A percentile compares a stretch with the other conserved stretches of the same genome.
Evolutionary conservation across 306 rosid species (phyloP).

Genomic region (Vicia villosa): DNA sequence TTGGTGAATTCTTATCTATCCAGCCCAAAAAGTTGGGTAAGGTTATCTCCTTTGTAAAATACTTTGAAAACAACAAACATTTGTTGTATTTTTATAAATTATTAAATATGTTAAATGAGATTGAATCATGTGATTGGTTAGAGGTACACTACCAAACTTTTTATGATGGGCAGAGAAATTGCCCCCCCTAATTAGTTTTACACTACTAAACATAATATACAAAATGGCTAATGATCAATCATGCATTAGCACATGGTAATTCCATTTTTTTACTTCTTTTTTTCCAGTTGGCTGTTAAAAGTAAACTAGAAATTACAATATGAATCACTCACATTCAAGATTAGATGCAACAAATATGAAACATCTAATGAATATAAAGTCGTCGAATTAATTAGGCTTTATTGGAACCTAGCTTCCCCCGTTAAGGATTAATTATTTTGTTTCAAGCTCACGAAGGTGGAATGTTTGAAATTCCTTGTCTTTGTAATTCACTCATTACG

Average conservation of each 20-base stretch:
- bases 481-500: slow-evolving; percentile 74
- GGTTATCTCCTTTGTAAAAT: too few species aligned
- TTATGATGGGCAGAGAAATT: too few species aligned
- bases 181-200: background rate
- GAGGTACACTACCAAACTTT: too few species aligned
- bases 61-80: too few species aligned
- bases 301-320: slow-evolving; percentile 1
- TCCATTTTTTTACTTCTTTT: background rate
- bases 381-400: slow-evolving; percentile 65
- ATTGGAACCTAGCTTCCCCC: background rate
- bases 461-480: slow-evolving; percentile 74
- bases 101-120: too few species aligned
- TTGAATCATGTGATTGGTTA: too few species aligned
- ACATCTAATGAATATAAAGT: slow-evolving; percentile 45
- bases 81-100: too few species aligned
- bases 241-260: slow-evolving; percentile 15
- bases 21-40: too few species aligned
- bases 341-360: slow-evolving; percentile 34
- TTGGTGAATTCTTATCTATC: too few species aligned
- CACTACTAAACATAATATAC: background rate
- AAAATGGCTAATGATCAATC: slow-evolving; percentile 21
- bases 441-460: slow-evolving; percentile 70
- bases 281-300: background rate
- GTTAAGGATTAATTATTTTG: background rate
- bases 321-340: slow-evolving; percentile 18